A percentile compares a stretch with the other conserved stretches of the same genome.
phyloP scores from a whole-genome alignment of 2,329 filamentous ascomycete species.

The Botrytis elliptica region DNA sequence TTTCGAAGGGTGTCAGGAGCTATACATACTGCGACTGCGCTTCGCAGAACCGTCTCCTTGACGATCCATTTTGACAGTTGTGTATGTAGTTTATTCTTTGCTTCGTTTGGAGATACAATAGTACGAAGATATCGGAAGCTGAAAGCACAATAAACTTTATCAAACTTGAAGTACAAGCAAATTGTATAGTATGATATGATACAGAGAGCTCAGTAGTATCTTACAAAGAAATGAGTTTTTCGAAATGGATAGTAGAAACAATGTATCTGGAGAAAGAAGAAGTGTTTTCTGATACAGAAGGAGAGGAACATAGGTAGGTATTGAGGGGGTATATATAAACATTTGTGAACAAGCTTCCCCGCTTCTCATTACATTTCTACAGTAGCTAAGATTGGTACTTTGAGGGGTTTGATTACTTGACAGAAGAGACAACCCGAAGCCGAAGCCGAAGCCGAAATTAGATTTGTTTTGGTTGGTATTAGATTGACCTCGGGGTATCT shows the following conservation, averaged over 20 bases:
- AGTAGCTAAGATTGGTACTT: background rate
- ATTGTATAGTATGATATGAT: background rate
- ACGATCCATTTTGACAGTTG: background rate
- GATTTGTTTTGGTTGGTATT: background rate
- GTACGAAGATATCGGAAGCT: background rate
- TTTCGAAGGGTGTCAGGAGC: no score
- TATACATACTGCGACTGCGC: background rate
- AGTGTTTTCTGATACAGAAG: no score
- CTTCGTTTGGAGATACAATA: background rate
- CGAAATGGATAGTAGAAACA: background rate
- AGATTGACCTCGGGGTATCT: background rate
- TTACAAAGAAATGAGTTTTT: no score
- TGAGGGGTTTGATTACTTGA: background rate
- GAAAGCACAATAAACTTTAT: background rate
- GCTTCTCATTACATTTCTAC: background rate
- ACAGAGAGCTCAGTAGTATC: background rate
- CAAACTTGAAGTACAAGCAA: background rate
- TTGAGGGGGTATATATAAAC: background rate
- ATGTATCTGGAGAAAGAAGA: no score
- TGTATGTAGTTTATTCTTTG: background rate
- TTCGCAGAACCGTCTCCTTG: no score
- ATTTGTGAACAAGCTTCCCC: background rate
- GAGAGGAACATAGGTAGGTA: no score
- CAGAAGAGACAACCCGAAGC: background rate
- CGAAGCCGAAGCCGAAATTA: background rate